Base-by-base conservation (phyloP, 1,284 basidiomycete species). In the Gomphus bonarii region DNA sequence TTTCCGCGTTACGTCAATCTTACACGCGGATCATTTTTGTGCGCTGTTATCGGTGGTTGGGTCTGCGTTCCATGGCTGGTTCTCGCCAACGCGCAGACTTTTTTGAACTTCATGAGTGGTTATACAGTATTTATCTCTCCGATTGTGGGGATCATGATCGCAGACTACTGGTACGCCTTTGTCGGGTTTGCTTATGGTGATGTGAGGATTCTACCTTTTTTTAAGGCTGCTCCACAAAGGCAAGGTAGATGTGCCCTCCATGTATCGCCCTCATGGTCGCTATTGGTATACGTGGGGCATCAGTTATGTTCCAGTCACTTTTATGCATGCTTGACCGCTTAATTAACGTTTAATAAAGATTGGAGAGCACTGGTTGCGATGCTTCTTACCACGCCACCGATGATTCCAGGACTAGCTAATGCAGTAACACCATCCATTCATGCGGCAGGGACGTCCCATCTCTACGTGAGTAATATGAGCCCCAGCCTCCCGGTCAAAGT, bases 1-100 rank as follows among this genome's bases (percentile, higher is more conserved):
- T 77, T 76, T 59, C 84, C 84, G 25, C 72, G 73, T 58, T 89
- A 81, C 64, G 81, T 91, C 71, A 86, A 90, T 66, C 88, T 91
- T 63, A 73, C 77, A 20, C 75, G 88, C 9, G 88, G 87, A 0
- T 86, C 89, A 69, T 67, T 85, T 56, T 75, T 91, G 51, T 88
- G 85, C 61, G 82, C 85, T 0, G 65, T 89, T 54, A 66, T 90
- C 10, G 88, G 86, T 11, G 85, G 81, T 3, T 85, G 81, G 81
- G 77, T 72, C 0, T 66, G 81, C 3, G 76, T 74, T 61, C 80
- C 80, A 31, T 82, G 80, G 80, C 73, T 80, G 59, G 79, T 82
- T 42, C 66, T 82, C 18, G 73, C 73, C 6, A 73, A 2, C 73
- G 76, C 28, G 58, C 33, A 68, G 64, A 72, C 74, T 1, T 80